Evolutionary conservation across 345 rosid genomes (phyloP).

Genomic region (Dipteronia dyeriana): DNA sequence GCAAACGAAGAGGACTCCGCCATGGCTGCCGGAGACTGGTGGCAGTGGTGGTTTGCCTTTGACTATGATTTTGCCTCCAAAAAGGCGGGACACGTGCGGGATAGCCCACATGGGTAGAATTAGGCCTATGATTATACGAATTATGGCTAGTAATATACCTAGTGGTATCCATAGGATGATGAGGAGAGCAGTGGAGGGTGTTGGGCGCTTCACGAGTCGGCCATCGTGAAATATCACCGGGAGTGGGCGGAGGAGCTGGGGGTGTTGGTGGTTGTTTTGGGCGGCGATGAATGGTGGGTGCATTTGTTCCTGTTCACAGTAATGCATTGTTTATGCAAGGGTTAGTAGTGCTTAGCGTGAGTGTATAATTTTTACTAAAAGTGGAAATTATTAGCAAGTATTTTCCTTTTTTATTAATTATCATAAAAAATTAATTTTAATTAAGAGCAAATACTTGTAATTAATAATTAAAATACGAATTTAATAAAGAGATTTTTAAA

Average conservation of each 20-base stretch:
- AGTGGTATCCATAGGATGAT: conserved; percentile 86
- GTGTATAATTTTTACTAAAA: no score
- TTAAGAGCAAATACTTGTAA: background rate
- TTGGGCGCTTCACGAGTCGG: conserved; percentile 81
- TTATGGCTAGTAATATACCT: conserved; percentile 60
- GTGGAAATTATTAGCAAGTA: no score
- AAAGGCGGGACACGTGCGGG: conserved; percentile 49
- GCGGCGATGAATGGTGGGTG: conserved; percentile 45
- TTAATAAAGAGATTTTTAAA: no score
- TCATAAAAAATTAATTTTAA: no score
- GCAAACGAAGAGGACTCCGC: conserved; percentile 84
- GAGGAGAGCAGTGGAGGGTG: conserved; percentile 63
- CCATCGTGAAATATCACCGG: conserved; percentile 97
- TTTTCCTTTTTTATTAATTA: no score
- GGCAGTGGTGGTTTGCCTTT: conserved; percentile 77
- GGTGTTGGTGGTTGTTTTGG: conserved; percentile 23
- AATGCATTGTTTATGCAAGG: background rate
- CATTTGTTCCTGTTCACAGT: conserved; percentile 53
- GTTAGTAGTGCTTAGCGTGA: background rate
- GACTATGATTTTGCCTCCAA: conserved; percentile 62
- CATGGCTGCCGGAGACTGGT: conserved; percentile 27
- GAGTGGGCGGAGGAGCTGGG: conserved; percentile 46
- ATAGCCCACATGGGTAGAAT: conserved; percentile 67
- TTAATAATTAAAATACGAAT: no score
- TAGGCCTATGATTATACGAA: conserved; percentile 52